Evolutionary conservation across 1,139 yeast species (phyloP), one percentile per base, ranked within the genome.

Genomic region (Protomyces macrosporus): DNA sequence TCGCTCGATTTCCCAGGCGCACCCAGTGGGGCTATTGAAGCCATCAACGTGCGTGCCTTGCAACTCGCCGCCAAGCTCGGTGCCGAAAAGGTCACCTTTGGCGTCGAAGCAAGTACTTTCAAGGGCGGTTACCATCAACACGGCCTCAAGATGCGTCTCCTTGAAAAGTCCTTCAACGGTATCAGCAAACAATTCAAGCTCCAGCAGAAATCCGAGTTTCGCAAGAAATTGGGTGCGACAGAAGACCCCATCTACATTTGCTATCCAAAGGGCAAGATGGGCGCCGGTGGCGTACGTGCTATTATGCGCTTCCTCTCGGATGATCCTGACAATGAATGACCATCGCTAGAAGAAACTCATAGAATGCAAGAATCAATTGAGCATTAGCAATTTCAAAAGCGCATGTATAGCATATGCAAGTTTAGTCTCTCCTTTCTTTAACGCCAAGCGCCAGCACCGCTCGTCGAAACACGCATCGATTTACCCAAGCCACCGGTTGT

Each of bases 371-470:
- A 23, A 23, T 23, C 23, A 23, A 23, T 23, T 1, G 23, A 23
- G 23, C 23, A 23, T 23, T 23, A 23, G 23, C 23, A 23, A 23
- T 1, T 23, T 23, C 23, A 23, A 23, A 23, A 2, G 23, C 23
- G 23, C 23, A 23, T 23, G 23, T 23, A 23, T 23, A 23, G 23
- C 23, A 23, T 23, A 23, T 23, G 23, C 23, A 23, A 23, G 23
- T 23, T 23, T 23, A 2, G 23, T 23, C 23, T 23, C 23, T 23
- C 23, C 50, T 16, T 7, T 30, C 12, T 9, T 57, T 34, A 58
- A 52, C 62, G 53, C 62, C 62, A 58, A 6, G 62, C 55, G 1
- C 62, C 62, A 3, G 56, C 52, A 12, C 45, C 53, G 45, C 56
- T 35, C 54, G 10, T 23, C 9, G 48, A 42, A 4, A 16, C 48